Base-by-base conservation (phyloP, 768 basidiomycete species). In the Rhodotorula sphaerocarpa region DNA sequence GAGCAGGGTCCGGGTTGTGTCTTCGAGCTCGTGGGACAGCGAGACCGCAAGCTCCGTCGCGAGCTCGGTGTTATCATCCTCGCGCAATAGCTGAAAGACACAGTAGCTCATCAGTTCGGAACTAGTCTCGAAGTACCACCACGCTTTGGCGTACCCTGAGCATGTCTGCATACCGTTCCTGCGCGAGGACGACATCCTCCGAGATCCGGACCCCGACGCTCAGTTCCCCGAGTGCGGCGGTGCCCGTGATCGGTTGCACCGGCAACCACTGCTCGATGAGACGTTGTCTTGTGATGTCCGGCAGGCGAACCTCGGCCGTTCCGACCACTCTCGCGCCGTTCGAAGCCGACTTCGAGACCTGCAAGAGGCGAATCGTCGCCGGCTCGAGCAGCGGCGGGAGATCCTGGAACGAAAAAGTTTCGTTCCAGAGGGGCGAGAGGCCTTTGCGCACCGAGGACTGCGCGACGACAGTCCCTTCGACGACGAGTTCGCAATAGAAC, bases 221-320 rank as follows among this genome's bases (percentile, higher is more conserved):
- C 47, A 90, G 76, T 70, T 90, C 88, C 42, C 89, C 89, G 10
- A 83, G 79, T 9, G 36, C 36, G 9, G 36, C 36, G 36, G 36
- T 10, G 15, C 33, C 30, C 21, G 46, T 31, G 1, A 46, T 41
- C 2, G 69, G 65, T 50, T 67, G 58, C 53, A 72, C 76, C 20
- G 88, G 86, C 74, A 84, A 90, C 87, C 87, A 91, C 20, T 89
- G 89, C 72, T 91, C 88, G 9, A 87, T 79, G 6, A 77, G 73
- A 68, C 88, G 86, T 23, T 84, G 82, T 30, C 88, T 79, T 28
- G 84, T 81, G 70, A 90, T 87, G 70, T 86, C 86, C 14, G 76
- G 75, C 28, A 90, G 78, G 3, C 83, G 77, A 55, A 92, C 82
- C 28, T 79, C 79, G 27, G 84, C 80, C 31, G 78, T 80, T 28